phyloP scores from a whole-genome alignment of 108 stramenopile species.

The Tribonema minus region DNA sequence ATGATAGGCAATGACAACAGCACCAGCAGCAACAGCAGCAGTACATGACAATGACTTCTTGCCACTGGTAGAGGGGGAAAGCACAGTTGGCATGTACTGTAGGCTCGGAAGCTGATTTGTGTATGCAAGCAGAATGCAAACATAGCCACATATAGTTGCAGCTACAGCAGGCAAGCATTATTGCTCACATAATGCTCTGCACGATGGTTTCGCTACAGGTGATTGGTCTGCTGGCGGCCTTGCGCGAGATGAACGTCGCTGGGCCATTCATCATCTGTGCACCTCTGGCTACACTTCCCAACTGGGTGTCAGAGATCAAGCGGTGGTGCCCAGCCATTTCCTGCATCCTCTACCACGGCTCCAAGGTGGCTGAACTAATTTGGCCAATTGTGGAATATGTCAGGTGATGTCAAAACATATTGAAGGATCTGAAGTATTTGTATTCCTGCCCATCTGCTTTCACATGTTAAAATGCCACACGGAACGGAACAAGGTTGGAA shows the following conservation, averaged over 20 bases:
- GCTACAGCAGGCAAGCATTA: too few relatives aligned
- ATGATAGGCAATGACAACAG: too few relatives aligned
- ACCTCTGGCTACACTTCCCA: conserved; percentile 95
- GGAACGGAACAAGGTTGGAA: not conserved
- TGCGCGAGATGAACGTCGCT: conserved; percentile 72
- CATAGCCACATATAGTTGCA: too few relatives aligned
- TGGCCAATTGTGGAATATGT: not conserved
- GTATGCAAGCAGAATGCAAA: too few relatives aligned
- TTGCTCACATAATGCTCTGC: too few relatives aligned
- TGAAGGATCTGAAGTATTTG: not conserved
- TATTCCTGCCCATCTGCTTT: not conserved
- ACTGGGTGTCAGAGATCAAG: conserved; percentile 90
- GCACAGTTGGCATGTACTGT: too few relatives aligned
- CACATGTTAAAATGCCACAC: not conserved
- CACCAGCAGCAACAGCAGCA: too few relatives aligned
- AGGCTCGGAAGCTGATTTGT: too few relatives aligned
- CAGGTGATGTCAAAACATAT: conserved; percentile 40
- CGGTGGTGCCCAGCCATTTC: conserved; percentile 85
- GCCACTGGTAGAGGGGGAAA: too few relatives aligned
- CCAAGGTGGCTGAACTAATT: conserved; percentile 49
- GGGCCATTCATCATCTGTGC: conserved; percentile 92
- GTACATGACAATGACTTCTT: too few relatives aligned
- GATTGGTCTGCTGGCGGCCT: conserved; percentile 85
- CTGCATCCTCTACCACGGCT: conserved; percentile 88
- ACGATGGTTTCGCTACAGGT: conserved; percentile 65